phyloP scores from a whole-genome alignment of 176 grass and related monocot genomes.

The Zea luxurians region DNA sequence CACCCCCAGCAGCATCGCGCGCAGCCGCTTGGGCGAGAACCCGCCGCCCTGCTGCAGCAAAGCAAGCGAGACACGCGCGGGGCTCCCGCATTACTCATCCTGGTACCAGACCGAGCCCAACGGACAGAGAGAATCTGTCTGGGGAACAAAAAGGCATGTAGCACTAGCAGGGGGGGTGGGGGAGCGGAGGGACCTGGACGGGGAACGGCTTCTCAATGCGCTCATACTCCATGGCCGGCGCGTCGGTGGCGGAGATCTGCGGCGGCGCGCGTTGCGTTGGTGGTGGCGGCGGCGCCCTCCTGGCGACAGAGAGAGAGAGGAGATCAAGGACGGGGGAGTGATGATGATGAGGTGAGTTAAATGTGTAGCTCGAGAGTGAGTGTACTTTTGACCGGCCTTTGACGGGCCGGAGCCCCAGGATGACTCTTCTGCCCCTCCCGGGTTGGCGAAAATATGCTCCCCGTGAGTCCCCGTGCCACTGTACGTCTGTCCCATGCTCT shows the following conservation, averaged over 20 bases:
- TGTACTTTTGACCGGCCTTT: slow-evolving; percentile 55
- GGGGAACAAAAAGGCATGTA: not conserved
- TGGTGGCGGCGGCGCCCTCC: not conserved
- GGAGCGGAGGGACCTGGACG: slow-evolving; percentile 38
- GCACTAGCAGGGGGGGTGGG: not conserved
- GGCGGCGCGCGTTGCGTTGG: not conserved
- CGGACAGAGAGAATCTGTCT: not conserved
- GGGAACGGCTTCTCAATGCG: slow-evolving; percentile 87
- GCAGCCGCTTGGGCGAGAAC: slow-evolving; percentile 91
- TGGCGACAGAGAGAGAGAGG: slow-evolving; percentile 7
- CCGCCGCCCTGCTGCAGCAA: slow-evolving; percentile 58
- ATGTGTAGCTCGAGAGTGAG: slow-evolving; percentile 35
- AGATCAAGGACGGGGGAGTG: not conserved
- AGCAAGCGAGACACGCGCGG: not conserved
- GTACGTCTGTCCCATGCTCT: no score
- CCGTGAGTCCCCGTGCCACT: no score
- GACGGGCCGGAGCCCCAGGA: not conserved
- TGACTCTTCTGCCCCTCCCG: rapidly evolving
- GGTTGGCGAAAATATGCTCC: not conserved
- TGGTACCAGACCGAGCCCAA: slow-evolving; percentile 19
- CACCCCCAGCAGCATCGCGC: slow-evolving; percentile 83
- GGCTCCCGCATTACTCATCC: not conserved
- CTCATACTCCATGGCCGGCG: slow-evolving; percentile 81
- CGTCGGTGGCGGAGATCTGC: slow-evolving; percentile 19
- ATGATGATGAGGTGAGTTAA: slow-evolving; percentile 21